Evolutionary conservation across 225 moss, liverwort and hornwort genomes (phyloP), one percentile per base, ranked within the genome.

Genomic region (Sphagnum contortum): DNA sequence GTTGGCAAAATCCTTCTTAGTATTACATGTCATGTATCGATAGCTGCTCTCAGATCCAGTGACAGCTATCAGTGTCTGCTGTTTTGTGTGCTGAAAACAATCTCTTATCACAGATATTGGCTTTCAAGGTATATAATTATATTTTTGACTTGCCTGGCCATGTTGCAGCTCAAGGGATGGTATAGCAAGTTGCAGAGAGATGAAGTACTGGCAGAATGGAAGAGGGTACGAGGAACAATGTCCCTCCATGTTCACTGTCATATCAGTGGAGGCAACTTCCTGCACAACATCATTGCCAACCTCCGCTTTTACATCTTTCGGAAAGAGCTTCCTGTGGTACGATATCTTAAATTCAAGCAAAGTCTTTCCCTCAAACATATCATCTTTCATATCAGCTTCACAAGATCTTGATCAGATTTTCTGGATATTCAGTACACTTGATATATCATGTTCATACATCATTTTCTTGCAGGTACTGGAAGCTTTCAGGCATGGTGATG

Each of bases 231-330:
- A 59, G 95, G 92, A 2, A 90, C 86, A 60, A 96, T 96, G 92
- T 74, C 84, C 8, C 92, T 96, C 49, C 95, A 96, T 54, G 95
- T 96, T 1, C 95, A 96, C 78, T 96, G 95, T 71, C 95, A 96
- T 51, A 92, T 96, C 29, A 96, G 90, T 59, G 95, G 89, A 8
- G 86, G 86, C 1, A 88, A 92, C 68, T 71, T 86, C 66, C 62
- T 90, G 49, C 92, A 90, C 83, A 87, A 84, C 49, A 69, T 90
- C 9, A 88, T 96, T 48, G 90, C 95, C 3, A 88, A 81, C 73
- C 67, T 96, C 48, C 92, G 95, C 11, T 92, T 90, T 68, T 90
- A 88, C 59, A 90, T 96, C 55, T 96, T 96, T 63, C 85, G 89
- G 61, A 96, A 92, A 76, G 95, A 96, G 59, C 72, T 96, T 3